Conservation (phyloP, 129 eudicot genomes). For the Oenanthe sinensis region DNA sequence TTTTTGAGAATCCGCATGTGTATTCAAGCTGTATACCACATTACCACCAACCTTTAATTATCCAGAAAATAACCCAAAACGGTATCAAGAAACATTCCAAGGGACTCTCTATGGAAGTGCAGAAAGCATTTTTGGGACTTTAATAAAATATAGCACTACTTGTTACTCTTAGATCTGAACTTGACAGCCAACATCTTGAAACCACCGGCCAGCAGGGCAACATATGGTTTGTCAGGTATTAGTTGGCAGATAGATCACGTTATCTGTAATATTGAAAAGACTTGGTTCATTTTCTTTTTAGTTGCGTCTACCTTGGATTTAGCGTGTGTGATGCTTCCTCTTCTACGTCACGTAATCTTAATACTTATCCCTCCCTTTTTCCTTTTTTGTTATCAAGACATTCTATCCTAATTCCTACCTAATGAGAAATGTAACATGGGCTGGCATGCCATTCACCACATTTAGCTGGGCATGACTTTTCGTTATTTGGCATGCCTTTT, state of each 20-base stretch:
- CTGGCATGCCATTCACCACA: too few species aligned
- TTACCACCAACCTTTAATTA: too few species aligned
- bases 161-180: neutral
- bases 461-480: too few species aligned
- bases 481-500: too few species aligned
- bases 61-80: too few species aligned
- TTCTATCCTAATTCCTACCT: too few species aligned
- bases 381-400: too few species aligned
- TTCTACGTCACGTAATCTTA: neutral
- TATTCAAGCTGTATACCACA: too few species aligned
- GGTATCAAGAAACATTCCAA: neutral
- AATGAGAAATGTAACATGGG: too few species aligned
- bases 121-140: neutral
- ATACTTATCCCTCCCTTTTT: neutral
- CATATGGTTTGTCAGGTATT: neutral
- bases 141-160: too few species aligned
- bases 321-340: neutral
- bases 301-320: constrained; percentile 4
- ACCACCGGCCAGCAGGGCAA: too few species aligned
- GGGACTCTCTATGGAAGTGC: neutral
- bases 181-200: neutral
- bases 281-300: neutral
- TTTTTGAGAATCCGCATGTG: too few species aligned
- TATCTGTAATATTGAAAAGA: neutral
- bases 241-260: neutral